Percentiles rank a stretch among this genome's conserved stretches.
phyloP scores from a whole-genome alignment of 768 basidiomycete species.

The Mycena maculata region DNA sequence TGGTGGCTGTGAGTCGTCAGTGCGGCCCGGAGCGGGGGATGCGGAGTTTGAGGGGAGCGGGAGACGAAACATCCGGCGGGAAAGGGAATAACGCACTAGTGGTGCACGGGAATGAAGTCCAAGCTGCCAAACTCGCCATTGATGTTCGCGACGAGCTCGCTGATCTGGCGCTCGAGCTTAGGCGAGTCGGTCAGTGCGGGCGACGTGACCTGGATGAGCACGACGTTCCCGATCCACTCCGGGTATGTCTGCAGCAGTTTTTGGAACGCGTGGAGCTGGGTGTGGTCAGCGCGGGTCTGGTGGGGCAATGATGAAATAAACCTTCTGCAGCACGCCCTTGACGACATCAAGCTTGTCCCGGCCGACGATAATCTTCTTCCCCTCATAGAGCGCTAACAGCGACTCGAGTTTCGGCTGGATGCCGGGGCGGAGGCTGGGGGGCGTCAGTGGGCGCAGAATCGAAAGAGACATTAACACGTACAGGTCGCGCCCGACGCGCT shows the following conservation, averaged over 20 bases:
- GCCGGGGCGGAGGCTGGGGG: slow-evolving; percentile 72
- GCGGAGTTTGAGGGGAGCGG: neutral
- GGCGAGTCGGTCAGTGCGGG: slow-evolving; percentile 93
- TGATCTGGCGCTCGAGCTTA: slow-evolving; percentile 92
- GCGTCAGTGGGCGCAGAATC: slow-evolving; percentile 6
- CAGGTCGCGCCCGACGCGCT: slow-evolving; percentile 86
- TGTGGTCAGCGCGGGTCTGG: neutral
- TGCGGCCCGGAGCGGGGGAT: neutral
- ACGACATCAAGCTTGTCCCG: slow-evolving; percentile 99
- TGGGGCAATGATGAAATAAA: slow-evolving; percentile 37
- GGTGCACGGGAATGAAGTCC: slow-evolving; percentile 97
- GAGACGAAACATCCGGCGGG: neutral
- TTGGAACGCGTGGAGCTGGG: slow-evolving; percentile 91
- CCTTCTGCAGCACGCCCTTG: slow-evolving; percentile 97
- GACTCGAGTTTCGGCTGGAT: slow-evolving; percentile 92
- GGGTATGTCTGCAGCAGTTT: slow-evolving; percentile 94
- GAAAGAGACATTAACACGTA: slow-evolving; percentile 52
- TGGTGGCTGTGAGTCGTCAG: slow-evolving; percentile 77
- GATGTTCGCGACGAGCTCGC: slow-evolving; percentile 93
- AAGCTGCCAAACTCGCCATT: slow-evolving; percentile 95
- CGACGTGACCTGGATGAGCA: slow-evolving; percentile 92
- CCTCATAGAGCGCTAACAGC: slow-evolving; percentile 85
- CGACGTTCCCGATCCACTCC: slow-evolving; percentile 92
- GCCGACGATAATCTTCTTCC: slow-evolving; percentile 98
- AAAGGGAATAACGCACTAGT: slow-evolving; percentile 77